Base-by-base conservation (phyloP, 345 rosid genomes). In the Mangifera indica region DNA sequence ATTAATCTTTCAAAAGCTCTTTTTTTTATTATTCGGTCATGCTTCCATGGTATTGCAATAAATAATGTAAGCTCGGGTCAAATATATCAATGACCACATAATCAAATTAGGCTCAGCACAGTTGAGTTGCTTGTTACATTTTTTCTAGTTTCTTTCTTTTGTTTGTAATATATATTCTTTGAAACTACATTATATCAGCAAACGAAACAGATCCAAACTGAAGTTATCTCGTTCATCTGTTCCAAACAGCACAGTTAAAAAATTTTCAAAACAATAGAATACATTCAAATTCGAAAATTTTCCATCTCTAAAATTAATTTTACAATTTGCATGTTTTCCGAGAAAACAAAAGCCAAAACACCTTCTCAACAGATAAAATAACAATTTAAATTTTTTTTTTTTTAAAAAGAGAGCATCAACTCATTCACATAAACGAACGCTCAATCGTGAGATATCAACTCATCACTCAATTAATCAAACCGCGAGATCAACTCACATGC, bases 381-480 rank as follows among this genome's bases (percentile, higher is more conserved):
- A 40, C 2, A 42, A 45, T 32, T 32, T 29, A 63, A 40, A n/a
- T n/a, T n/a, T n/a, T n/a, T n/a, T n/a, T n/a, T n/a, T n/a, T n/a
- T n/a, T n/a, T n/a, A 61, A 61, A 61, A 53, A 40, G 17, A 58
- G 29, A 59, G 66, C 56, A 73, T 52, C 20, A 24, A 63, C 1
- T 49, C 63, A 79, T 66, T 66, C 48, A 40, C 53, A 72, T 59
- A 71, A 45, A 70, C 32, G 2, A 12, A 15, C 24, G 24, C 15
- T 18, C 7, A 56, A 52, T 66, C 3, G 63, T 21, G 15, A 37
- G 42, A 0, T 6, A 37, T 37, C 9, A 37, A 37, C 37, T 37
- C 42, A 1, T 37, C 42, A 44, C 24, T 44, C 9, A 73, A 72
- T 63, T 48, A 34, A 63, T 71, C 63, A 76, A 78, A 57, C 70